A percentile compares a stretch with the other conserved stretches of the same genome.
phyloP scores from a whole-genome alignment of 495 filamentous ascomycete genomes.

The Xylaria acuta region DNA sequence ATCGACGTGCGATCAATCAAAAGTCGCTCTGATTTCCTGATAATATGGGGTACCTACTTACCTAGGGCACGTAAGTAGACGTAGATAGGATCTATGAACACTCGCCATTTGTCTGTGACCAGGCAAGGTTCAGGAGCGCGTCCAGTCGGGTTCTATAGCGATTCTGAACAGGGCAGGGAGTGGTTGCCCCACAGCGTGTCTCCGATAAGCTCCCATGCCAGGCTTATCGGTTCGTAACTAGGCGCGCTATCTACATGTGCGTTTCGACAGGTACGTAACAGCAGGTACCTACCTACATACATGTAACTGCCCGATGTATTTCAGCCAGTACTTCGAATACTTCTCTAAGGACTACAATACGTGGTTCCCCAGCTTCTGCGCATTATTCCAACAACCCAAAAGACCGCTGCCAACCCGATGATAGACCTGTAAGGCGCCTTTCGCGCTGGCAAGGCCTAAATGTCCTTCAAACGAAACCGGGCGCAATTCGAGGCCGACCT shows the following conservation, averaged over 20 bases:
- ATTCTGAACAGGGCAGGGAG: not conserved
- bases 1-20: not conserved
- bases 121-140: not conserved
- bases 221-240: slow-evolving; percentile 1
- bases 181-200: not conserved
- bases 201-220: slow-evolving; percentile 9
- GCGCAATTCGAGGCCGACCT: slow-evolving; percentile 79
- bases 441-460: slow-evolving; percentile 42
- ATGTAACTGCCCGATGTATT: not conserved
- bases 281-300: not conserved
- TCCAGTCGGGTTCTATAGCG: slow-evolving; percentile 13
- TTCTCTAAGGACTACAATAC: not conserved
- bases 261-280: not conserved
- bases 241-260: not conserved
- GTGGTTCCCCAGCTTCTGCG: not conserved
- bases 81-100: not conserved
- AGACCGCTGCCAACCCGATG: slow-evolving; percentile 9
- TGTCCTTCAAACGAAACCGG: slow-evolving; percentile 83
- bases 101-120: not conserved
- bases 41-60: no score
- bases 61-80: not conserved
- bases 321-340: not conserved
- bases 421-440: slow-evolving; percentile 19
- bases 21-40: no score
- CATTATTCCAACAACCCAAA: not conserved